Base-by-base conservation (phyloP, 2,329 filamentous ascomycete genomes). In the Gaeumannomyces tritici region DNA sequence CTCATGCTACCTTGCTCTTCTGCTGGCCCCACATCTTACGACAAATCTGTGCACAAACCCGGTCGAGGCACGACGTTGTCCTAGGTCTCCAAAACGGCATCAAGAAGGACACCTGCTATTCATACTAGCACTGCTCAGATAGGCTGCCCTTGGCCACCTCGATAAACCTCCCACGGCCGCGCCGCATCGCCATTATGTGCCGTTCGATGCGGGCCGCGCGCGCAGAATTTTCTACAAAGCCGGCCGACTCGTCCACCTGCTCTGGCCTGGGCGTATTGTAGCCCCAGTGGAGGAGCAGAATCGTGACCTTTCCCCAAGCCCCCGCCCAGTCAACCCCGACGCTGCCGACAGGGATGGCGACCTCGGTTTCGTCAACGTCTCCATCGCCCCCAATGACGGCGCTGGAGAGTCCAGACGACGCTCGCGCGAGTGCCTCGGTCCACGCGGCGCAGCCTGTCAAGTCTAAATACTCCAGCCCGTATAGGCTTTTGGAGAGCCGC, bases 401-500 rank as follows among this genome's bases (percentile, higher is more conserved):
- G 42, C 42, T 47, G 42, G 42, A 18, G 18, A 47, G 7, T n/a
- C 42, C 42, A 4, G 42, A 47, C 56, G 26, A 28, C 12, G 28
- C 47, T 66, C 57, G 67, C 65, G 74, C 76, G 61, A 86, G 71
- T 12, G 81, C 82, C 59, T 74, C 73, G 63, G 77, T 76, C 85
- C 85, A 88, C 21, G 77, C 70, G 0, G 71, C 73, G 65, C 85
- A 88, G 1, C 85, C 85, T 0, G 82, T 85, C 54, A 88, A 71
- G 67, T 87, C 84, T 9, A 88, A 75, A 60, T 83, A 84, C 69
- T 87, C 83, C 2, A 88, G 76, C 24, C 80, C 72, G 67, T 87
- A 87, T 9, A 86, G 73, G 26, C 72, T 73, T 64, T 75, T 77
- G 70, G 82, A 83, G 15, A 88, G 73, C 64, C 80, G 77, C 60